Base-by-base conservation (phyloP, 2,329 filamentous ascomycete genomes). In the Lachnellula arida region DNA sequence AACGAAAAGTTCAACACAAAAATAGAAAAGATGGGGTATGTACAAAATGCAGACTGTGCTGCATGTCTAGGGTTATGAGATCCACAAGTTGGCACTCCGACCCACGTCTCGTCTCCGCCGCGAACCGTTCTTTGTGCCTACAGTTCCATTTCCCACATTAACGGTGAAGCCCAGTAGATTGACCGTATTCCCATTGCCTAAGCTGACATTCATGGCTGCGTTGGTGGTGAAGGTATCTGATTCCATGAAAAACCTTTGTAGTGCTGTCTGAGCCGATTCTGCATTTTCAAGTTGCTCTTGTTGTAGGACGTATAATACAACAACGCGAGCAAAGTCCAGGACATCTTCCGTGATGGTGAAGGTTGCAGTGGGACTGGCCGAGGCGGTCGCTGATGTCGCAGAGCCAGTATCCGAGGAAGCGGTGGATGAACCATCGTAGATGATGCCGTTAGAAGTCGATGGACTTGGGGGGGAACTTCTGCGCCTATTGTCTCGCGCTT, bases 301-400 rank as follows among this genome's bases (percentile, higher is more conserved):
- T 64, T 87, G 82, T 2, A 87, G 72, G 25, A 88, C 74, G 60
- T 77, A 87, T 15, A 88, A 74, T 2, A 88, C 79, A 0, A 78
- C 78, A 2, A 86, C 77, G 3, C 85, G 77, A 0, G 82, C 79
- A 71, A 88, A 88, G 64, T 88, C 85, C 1, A 86, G 71, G 0
- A 78, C 76, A 49, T 81, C 75, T 54, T 85, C 76, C 1, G 80
- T 81, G 12, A 82, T 72, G 0, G 67, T 67, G 49, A 85, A 85
- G 1, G 62, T 51, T 8, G 63, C 66, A 14, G 59, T 52, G 12
- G 61, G 54, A 28, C 49, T 51, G 5, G 57, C 43, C 0, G 61
- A 39, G 8, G 63, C 22, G 2, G 55, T 12, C 5, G 2, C 51
- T 3, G 60, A 55, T 2, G 58, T 50, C 17, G 54, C 44, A 2